Evolutionary conservation across 2,329 filamentous ascomycete genomes (phyloP).

Genomic region (Botryotinia globosa): DNA sequence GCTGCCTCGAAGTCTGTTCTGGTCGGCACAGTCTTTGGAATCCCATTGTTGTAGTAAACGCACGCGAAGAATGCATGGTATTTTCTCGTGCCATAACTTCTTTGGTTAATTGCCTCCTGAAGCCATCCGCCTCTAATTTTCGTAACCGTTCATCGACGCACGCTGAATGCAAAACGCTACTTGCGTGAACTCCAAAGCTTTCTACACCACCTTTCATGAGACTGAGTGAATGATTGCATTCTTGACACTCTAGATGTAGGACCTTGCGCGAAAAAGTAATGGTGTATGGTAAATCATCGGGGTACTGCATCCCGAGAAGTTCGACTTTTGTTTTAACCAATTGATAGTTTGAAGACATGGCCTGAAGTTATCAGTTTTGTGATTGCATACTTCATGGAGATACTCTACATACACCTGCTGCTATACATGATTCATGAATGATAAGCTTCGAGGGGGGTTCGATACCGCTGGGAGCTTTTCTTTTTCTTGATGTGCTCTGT

Average conservation of each 20-base stretch:
- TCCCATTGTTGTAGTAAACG: too few species aligned
- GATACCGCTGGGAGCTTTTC: not conserved
- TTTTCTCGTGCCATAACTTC: not conserved
- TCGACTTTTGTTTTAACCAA: not conserved
- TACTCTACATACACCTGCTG: not conserved
- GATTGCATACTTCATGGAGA: too few species aligned
- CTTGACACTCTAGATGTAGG: not conserved
- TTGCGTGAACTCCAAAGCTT: not conserved
- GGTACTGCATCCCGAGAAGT: not conserved
- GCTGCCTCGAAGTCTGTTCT: too few species aligned
- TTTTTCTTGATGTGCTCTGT: not conserved
- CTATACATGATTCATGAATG: not conserved
- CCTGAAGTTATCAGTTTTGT: not conserved
- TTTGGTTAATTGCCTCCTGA: not conserved
- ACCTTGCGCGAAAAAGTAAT: not conserved
- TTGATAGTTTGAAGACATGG: not conserved
- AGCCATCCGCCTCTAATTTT: not conserved
- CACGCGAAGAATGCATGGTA: too few species aligned
- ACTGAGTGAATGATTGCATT: not conserved
- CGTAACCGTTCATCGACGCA: not conserved
- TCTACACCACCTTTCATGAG: not conserved
- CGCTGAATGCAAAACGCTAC: not conserved
- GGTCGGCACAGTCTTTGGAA: too few species aligned
- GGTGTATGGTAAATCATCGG: not conserved
- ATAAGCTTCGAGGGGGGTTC: not conserved